Evolutionary conservation across 2,329 filamentous ascomycete genomes (phyloP).

Genomic region (Nectriaceae sp.): DNA sequence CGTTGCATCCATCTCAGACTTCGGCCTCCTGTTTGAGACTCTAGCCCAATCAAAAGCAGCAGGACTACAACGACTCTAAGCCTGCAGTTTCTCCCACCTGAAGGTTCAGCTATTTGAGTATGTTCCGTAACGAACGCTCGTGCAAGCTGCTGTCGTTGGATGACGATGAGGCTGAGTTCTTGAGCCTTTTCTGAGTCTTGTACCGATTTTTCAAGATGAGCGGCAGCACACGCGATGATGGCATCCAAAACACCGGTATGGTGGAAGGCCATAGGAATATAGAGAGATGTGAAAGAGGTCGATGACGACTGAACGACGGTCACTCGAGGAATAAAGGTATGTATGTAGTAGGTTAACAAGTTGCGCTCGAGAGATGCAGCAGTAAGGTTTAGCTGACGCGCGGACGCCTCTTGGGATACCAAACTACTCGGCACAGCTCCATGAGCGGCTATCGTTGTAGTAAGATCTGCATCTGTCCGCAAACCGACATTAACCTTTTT

Average conservation of each 20-base stretch:
- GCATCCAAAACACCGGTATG: slow-evolving; percentile 3
- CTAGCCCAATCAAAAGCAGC: slow-evolving; percentile 7
- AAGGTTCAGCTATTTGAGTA: slow-evolving; percentile 2
- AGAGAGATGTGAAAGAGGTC: slow-evolving; percentile 6
- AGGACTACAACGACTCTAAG: background rate
- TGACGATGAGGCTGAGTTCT: background rate
- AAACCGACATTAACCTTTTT: background rate
- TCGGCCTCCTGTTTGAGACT: slow-evolving; percentile 5
- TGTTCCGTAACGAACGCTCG: too few relatives aligned
- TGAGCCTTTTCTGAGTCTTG: background rate
- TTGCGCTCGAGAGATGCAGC: too few relatives aligned
- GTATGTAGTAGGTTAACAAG: slow-evolving; percentile 11
- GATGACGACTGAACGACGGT: background rate
- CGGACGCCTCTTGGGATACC: background rate
- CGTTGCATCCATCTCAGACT: slow-evolving; percentile 6
- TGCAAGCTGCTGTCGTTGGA: slow-evolving; percentile 1
- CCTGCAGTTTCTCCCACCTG: background rate
- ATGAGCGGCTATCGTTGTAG: background rate
- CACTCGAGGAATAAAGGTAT: slow-evolving; percentile 3
- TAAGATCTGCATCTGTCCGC: background rate
- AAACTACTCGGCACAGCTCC: background rate
- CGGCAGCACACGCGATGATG: slow-evolving; percentile 7
- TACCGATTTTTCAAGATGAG: slow-evolving; percentile 4
- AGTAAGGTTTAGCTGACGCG: too few relatives aligned
- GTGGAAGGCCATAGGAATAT: slow-evolving; percentile 12